phyloP scores from a whole-genome alignment of 1,284 basidiomycete species.

The Moniliophthora roreri region DNA sequence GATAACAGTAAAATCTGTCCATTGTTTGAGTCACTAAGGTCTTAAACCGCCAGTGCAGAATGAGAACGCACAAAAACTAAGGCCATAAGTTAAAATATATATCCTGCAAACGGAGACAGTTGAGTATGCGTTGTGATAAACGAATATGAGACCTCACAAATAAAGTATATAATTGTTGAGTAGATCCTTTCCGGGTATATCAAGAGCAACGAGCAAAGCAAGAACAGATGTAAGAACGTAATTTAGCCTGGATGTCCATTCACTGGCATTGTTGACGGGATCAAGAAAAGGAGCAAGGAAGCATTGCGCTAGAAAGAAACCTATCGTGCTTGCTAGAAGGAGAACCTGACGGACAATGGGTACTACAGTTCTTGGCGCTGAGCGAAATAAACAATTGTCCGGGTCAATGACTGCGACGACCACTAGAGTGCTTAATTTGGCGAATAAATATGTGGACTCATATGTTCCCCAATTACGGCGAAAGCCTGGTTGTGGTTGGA shows the following conservation, averaged over 20 bases:
- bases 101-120: slow-evolving; percentile 40
- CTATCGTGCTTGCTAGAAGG: slow-evolving; percentile 57
- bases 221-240: slow-evolving; percentile 67
- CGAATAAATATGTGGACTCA: slow-evolving; percentile 60
- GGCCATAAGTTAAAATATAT: slow-evolving; percentile 66
- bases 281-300: slow-evolving; percentile 67
- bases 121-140: slow-evolving; percentile 1
- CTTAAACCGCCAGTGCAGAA: neutral
- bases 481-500: slow-evolving; percentile 45
- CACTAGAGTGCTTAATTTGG: slow-evolving; percentile 70
- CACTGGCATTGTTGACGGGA: slow-evolving; percentile 74
- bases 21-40: neutral
- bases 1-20: slow-evolving; percentile 64
- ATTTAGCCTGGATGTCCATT: slow-evolving; percentile 72
- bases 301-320: slow-evolving; percentile 65
- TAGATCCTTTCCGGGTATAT: slow-evolving; percentile 53
- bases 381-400: slow-evolving; percentile 75
- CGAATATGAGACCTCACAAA: slow-evolving; percentile 40
- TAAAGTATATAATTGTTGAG: slow-evolving; percentile 64
- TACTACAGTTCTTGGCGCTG: slow-evolving; percentile 47
- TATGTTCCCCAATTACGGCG: slow-evolving; percentile 69
- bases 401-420: slow-evolving; percentile 67
- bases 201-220: slow-evolving; percentile 57
- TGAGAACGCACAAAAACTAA: slow-evolving; percentile 53
- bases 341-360: slow-evolving; percentile 63